Evolutionary conservation across 306 rosid genomes (phyloP).

Genomic region (Quercus variabilis): DNA sequence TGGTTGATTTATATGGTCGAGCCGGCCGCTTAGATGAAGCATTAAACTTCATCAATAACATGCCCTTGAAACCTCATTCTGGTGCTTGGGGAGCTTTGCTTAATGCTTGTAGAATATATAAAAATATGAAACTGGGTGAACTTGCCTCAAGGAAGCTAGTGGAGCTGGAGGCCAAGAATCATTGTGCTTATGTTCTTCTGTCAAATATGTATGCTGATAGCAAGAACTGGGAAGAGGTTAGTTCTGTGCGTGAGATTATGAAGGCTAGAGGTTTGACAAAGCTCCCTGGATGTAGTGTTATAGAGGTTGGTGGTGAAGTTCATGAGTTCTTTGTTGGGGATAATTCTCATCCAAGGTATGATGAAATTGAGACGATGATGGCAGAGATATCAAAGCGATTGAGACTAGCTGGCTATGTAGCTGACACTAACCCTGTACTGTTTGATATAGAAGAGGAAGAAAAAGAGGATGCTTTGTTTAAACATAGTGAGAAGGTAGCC

Average conservation of each 20-base stretch:
- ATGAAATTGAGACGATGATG: constrained; percentile 45
- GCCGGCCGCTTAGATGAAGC: constrained; percentile 61
- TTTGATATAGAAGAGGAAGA: constrained; percentile 65
- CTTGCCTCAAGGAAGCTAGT: constrained; percentile 42
- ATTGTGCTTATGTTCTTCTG: constrained; percentile 52
- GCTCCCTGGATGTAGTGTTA: constrained; percentile 65
- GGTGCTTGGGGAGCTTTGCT: constrained; percentile 75
- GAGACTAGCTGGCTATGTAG: constrained; percentile 44
- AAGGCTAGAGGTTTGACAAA: constrained; percentile 49
- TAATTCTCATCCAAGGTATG: constrained; percentile 46
- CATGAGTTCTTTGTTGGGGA: constrained; percentile 64
- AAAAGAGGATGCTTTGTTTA: constrained; percentile 53
- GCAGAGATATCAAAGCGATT: constrained; percentile 45
- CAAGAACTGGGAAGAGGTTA: constrained; percentile 45
- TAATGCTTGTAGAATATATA: constrained; percentile 52
- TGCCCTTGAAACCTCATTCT: constrained; percentile 59
- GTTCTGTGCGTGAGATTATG: constrained; percentile 41
- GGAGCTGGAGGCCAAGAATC: constrained; percentile 52
- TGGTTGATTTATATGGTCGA: constrained; percentile 63
- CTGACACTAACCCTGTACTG: constrained; percentile 44
- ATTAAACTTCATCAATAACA: constrained; percentile 42
- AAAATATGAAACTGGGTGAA: constrained; percentile 46
- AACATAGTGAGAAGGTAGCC: constrained; percentile 54
- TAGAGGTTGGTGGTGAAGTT: constrained; percentile 61
- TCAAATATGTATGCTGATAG: constrained; percentile 63